These are phyloP conservation scores for Candida boidinii DNA, from an alignment of 805 yeast genomes.

Conservation along the genomic window DNA sequence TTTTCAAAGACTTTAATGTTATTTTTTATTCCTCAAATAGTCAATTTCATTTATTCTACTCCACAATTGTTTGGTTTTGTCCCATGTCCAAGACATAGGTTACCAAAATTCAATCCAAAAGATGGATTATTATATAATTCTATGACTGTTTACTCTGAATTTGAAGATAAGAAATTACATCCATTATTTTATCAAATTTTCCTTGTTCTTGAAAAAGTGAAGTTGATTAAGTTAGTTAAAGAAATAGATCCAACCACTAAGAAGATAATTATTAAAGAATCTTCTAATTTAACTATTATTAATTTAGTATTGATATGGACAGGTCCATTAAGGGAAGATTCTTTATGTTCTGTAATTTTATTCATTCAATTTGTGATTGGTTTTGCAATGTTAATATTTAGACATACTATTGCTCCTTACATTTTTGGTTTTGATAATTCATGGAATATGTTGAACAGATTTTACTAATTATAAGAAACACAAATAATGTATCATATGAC, in stretches of 20 bases:
- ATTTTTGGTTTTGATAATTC: slow-evolving; percentile 86
- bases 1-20: slow-evolving; percentile 86
- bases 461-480: slow-evolving; percentile 6
- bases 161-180: slow-evolving; percentile 22
- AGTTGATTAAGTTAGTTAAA: slow-evolving; percentile 37
- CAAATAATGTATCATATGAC: background rate
- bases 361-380: slow-evolving; percentile 61
- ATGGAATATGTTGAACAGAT: slow-evolving; percentile 25
- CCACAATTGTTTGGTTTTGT: slow-evolving; percentile 85
- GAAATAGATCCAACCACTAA: slow-evolving; percentile 17
- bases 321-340: slow-evolving; percentile 87
- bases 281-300: slow-evolving; percentile 82
- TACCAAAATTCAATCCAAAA: slow-evolving; percentile 65
- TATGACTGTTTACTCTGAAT: slow-evolving; percentile 32
- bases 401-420: slow-evolving; percentile 83
- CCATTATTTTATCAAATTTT: slow-evolving; percentile 31
- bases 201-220: slow-evolving; percentile 35
- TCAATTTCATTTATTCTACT: slow-evolving; percentile 83
- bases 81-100: slow-evolving; percentile 92
- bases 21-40: slow-evolving; percentile 83
- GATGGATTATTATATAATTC: slow-evolving; percentile 77
- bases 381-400: slow-evolving; percentile 48
- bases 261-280: slow-evolving; percentile 26
- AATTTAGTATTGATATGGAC: slow-evolving; percentile 76
- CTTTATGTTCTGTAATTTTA: slow-evolving; percentile 53